Evolutionary conservation across 257 asterid genomes (phyloP).

Genomic region (Verbena officinalis): DNA sequence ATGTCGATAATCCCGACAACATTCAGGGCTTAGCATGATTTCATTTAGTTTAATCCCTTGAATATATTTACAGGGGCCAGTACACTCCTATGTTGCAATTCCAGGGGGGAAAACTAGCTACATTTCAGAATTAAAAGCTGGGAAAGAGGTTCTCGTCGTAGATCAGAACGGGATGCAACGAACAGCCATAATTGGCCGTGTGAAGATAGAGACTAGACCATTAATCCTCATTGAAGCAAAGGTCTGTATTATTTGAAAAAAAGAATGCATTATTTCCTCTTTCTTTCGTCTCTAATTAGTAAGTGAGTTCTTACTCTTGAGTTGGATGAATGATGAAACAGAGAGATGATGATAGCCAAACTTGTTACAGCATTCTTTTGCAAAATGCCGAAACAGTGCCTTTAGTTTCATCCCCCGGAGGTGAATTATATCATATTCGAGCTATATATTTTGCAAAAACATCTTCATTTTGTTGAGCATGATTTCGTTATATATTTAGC

Average conservation of each 20-base stretch:
- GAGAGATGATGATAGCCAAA: conserved; percentile 47
- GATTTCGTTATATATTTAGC: conserved; percentile 31
- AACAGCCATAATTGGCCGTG: conserved; percentile 82
- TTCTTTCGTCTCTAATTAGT: conserved; percentile 1
- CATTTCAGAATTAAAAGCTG: conserved; percentile 78
- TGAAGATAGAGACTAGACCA: conserved; percentile 86
- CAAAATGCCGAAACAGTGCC: conserved; percentile 95
- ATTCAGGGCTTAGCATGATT: too few relatives aligned
- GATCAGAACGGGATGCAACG: conserved; percentile 75
- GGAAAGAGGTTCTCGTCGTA: conserved; percentile 77
- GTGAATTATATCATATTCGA: conserved; percentile 33
- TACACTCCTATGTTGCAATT: conserved; percentile 75
- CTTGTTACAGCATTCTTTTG: conserved; percentile 63
- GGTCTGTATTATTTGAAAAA: conserved; percentile 36
- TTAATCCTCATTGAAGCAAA: conserved; percentile 82
- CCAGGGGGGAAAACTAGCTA: conserved; percentile 87
- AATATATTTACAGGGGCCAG: conserved; percentile 64
- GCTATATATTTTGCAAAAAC: neutral
- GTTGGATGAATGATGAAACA: conserved; percentile 25
- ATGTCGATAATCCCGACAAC: too few relatives aligned
- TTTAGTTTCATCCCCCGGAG: conserved; percentile 59
- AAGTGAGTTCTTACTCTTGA: neutral
- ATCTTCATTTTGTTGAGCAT: neutral
- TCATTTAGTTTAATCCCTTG: conserved; percentile 21
- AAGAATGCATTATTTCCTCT: neutral